Evolutionary conservation across 768 basidiomycete species (phyloP).

Genomic region (Termitomyces heimii): DNA sequence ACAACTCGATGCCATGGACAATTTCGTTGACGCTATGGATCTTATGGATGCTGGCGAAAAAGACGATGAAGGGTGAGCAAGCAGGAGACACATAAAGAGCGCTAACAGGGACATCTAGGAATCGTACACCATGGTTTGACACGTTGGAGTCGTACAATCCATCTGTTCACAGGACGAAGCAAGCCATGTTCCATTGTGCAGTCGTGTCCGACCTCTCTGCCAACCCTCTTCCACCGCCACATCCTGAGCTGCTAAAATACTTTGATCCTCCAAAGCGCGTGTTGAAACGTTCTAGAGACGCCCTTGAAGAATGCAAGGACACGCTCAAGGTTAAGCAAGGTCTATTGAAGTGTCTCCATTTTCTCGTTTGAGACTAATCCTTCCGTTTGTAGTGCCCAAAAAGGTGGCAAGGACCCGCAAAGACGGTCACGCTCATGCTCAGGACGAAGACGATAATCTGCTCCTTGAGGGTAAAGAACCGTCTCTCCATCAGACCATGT

Average conservation of each 20-base stretch:
- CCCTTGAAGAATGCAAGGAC: constrained; percentile 56
- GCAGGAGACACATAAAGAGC: not conserved
- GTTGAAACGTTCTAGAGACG: constrained; percentile 49
- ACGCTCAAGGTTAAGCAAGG: constrained; percentile 79
- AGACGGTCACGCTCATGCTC: constrained; percentile 56
- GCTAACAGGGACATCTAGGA: constrained; percentile 30
- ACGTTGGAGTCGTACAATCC: constrained; percentile 80
- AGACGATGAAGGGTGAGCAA: constrained; percentile 62
- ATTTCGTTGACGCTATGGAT: constrained; percentile 87
- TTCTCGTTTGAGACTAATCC: not conserved
- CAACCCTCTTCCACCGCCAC: constrained; percentile 79
- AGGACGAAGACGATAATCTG: constrained; percentile 55
- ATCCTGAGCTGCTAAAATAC: constrained; percentile 80
- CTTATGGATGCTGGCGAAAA: constrained; percentile 71
- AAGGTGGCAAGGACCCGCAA: constrained; percentile 48
- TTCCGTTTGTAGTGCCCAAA: constrained; percentile 49
- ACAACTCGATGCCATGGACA: constrained; percentile 78
- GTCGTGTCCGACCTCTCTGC: constrained; percentile 66
- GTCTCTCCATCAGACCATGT: constrained; percentile 9
- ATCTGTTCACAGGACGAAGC: constrained; percentile 84
- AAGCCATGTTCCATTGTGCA: constrained; percentile 88
- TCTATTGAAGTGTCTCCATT: constrained; percentile 17
- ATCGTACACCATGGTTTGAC: constrained; percentile 70
- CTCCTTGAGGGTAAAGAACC: constrained; percentile 45
- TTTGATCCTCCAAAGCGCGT: constrained; percentile 72